A percentile compares a stretch with the other conserved stretches of the same genome.
phyloP scores from a whole-genome alignment of 495 filamentous ascomycete genomes.

The Aspergillus affinis region DNA sequence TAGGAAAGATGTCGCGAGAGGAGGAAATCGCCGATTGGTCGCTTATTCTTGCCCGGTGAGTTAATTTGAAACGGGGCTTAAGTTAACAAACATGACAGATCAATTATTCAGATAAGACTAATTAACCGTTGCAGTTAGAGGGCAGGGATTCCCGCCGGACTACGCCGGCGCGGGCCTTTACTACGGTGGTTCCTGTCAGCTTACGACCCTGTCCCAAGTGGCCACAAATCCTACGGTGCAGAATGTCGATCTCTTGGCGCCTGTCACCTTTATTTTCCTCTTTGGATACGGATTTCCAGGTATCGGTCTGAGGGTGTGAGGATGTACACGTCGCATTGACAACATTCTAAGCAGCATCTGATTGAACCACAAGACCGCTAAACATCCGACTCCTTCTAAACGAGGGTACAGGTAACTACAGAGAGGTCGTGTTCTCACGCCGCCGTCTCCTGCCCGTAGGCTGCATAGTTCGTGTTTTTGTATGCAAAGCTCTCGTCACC shows the following conservation, averaged over 20 bases:
- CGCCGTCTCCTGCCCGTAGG: neutral
- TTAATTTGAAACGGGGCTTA: neutral
- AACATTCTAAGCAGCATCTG: neutral
- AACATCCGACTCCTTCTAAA: no score
- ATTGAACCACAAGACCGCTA: no score
- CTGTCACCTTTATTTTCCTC: neutral
- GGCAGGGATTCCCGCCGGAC: neutral
- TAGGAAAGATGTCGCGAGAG: no score
- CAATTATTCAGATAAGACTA: neutral
- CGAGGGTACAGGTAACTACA: no score
- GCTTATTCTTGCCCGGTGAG: neutral
- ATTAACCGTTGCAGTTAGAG: neutral
- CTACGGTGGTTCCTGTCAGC: neutral
- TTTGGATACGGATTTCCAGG: neutral
- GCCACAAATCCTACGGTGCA: neutral
- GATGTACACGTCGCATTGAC: neutral
- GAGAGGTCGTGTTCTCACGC: neutral
- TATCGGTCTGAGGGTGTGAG: no score
- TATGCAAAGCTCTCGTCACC: neutral
- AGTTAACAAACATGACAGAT: neutral
- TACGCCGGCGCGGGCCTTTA: neutral
- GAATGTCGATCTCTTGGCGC: neutral
- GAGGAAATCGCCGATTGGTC: neutral
- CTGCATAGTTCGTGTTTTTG: neutral
- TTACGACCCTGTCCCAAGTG: neutral